Percentiles rank a stretch among this genome's conserved stretches.
Conservation (phyloP, 257 asterid species). For the Rauvolfia tetraphylla region DNA sequence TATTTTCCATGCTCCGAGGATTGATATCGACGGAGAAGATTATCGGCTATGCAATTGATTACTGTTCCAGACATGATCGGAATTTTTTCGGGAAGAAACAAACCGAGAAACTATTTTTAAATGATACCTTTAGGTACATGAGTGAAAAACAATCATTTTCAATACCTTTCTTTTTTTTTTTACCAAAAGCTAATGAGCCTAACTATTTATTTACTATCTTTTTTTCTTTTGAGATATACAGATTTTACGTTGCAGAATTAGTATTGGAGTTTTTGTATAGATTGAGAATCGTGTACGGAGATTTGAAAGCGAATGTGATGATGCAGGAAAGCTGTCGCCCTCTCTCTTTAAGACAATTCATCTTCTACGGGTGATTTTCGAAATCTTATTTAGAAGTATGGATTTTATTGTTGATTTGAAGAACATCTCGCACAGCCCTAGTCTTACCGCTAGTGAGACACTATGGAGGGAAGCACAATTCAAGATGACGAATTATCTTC, state of each 20-base stretch:
- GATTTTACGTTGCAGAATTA: constrained; percentile 92
- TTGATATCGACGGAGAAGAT: constrained; percentile 60
- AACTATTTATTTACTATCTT: too few species aligned
- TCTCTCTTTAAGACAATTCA: too few species aligned
- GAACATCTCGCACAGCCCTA: too few species aligned
- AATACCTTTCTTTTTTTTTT: neutral
- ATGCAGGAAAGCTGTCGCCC: constrained; percentile 80
- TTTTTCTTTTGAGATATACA: constrained; percentile 14
- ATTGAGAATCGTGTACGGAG: constrained; percentile 78
- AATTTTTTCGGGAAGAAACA: constrained; percentile 62
- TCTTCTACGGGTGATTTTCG: too few species aligned
- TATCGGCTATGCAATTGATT: constrained; percentile 87
- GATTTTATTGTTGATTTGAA: too few species aligned
- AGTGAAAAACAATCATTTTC: too few species aligned
- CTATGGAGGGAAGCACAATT: too few species aligned
- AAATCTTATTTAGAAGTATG: too few species aligned
- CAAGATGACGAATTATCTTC: too few species aligned
- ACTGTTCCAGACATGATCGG: constrained; percentile 88
- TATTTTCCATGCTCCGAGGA: constrained; percentile 79
- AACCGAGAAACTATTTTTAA: constrained; percentile 87
- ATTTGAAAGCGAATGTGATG: constrained; percentile 94
- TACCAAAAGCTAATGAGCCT: neutral
- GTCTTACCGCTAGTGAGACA: too few species aligned
- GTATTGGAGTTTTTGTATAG: constrained; percentile 81
- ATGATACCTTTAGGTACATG: constrained; percentile 70